These are phyloP conservation scores for Encephalitozoon intestinalis DNA, from an alignment of 371 early-diverging fungal genomes.

Conservation along the genomic window DNA sequence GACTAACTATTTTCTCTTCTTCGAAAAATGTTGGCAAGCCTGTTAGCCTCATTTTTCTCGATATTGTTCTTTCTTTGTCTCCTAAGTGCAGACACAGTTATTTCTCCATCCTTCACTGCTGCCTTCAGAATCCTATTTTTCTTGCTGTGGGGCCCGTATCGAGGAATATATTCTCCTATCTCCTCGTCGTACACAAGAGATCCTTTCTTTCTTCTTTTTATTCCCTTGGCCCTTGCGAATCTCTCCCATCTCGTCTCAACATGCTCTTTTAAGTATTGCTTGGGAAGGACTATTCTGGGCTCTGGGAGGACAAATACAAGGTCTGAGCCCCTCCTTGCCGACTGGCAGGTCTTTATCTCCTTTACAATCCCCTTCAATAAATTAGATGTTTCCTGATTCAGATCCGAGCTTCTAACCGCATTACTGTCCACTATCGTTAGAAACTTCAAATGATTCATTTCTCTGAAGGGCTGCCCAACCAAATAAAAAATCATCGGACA, in stretches of 20 bases:
- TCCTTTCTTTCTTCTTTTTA: constrained; percentile 69
- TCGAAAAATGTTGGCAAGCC: neutral
- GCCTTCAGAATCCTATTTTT: constrained; percentile 65
- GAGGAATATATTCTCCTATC: constrained; percentile 72
- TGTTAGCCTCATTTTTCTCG: constrained; percentile 26
- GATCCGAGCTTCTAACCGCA: neutral
- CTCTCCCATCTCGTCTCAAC: constrained; percentile 85
- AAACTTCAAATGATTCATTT: constrained; percentile 16
- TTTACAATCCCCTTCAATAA: constrained; percentile 4
- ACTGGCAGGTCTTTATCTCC: constrained; percentile 22
- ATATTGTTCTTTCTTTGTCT: constrained; percentile 28
- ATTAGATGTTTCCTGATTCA: neutral
- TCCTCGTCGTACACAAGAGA: constrained; percentile 76
- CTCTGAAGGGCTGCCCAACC: neutral
- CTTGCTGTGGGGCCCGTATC: constrained; percentile 77
- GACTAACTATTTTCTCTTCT: neutral
- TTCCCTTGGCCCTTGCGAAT: constrained; percentile 92
- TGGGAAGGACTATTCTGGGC: constrained; percentile 12
- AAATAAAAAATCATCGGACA: neutral
- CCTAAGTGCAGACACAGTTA: constrained; percentile 39
- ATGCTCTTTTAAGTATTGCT: neutral
- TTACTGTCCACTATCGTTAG: constrained; percentile 9
- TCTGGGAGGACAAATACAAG: constrained; percentile 19
- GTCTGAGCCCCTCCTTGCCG: constrained; percentile 1
- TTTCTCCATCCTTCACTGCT: constrained; percentile 77